A percentile compares a stretch with the other conserved stretches of the same genome.
Evolutionary conservation across 768 basidiomycete genomes (phyloP).

Genomic region (Cytidiella melzeri): DNA sequence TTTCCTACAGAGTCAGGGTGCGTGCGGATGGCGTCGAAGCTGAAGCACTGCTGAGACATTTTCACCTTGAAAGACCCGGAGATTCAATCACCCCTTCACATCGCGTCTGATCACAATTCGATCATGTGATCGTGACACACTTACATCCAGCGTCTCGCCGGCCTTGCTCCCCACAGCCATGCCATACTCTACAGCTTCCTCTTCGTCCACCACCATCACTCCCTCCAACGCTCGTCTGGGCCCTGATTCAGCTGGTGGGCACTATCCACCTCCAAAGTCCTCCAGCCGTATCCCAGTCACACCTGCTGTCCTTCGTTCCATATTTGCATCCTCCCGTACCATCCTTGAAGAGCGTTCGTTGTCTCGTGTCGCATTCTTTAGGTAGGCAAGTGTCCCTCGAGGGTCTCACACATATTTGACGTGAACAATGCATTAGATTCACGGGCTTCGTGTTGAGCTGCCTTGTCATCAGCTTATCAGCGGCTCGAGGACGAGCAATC

Average conservation of each 20-base stretch:
- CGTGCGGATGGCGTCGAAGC: too few species aligned
- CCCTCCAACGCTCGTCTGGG: conserved; percentile 4
- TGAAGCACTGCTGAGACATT: too few species aligned
- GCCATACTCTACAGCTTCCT: conserved; percentile 11
- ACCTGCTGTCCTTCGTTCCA: conserved; percentile 73
- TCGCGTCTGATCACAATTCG: too few species aligned
- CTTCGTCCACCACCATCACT: conserved; percentile 13
- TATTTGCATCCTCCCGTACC: conserved; percentile 81
- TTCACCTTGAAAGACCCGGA: too few species aligned
- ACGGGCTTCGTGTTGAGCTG: conserved; percentile 80
- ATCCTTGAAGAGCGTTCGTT: conserved; percentile 78
- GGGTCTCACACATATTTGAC: conserved; percentile 8
- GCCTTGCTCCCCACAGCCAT: conserved; percentile 11
- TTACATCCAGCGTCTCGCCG: too few species aligned
- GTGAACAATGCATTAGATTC: conserved; percentile 42
- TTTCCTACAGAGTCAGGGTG: too few species aligned
- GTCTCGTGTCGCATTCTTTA: conserved; percentile 81
- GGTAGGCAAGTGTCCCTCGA: conserved; percentile 34
- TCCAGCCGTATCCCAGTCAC: conserved; percentile 75
- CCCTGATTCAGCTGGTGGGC: background rate
- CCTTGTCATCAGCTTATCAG: conserved; percentile 69
- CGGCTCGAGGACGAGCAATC: conserved; percentile 64
- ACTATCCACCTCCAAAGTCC: conserved; percentile 37
- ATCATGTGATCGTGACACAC: too few species aligned
- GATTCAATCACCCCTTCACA: too few species aligned